Evolutionary conservation across 108 stramenopile genomes (phyloP), one percentile per base, ranked within the genome.

Genomic region (Stephanodiscus minutulus): DNA sequence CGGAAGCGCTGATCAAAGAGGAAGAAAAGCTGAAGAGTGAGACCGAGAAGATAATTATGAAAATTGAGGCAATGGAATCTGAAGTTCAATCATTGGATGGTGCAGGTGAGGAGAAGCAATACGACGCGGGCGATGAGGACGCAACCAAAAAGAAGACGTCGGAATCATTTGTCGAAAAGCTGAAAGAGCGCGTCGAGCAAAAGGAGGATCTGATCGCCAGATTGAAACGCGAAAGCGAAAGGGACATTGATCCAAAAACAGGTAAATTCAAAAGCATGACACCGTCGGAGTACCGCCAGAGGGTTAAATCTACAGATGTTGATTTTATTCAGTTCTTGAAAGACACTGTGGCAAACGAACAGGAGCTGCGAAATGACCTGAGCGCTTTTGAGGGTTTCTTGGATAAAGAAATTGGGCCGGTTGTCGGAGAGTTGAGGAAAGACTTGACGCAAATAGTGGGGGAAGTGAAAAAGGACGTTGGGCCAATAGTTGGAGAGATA

Each of bases 231-330:
- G 35, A 72, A 49, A 77, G 76, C 44, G 57, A 58, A 33, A 56
- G 29, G 25, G 71, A 73, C 29, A 39, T 76, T 17, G 81, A 82
- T 57, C 81, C 81, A 9, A 70, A 66, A 54, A 82, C 81, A 13
- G 81, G 81, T 18, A 77, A 82, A 47, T 82, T 82, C 56, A 77
- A 73, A 22, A 64, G 61, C 44, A 77, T 82, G 81, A 60, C 71
- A n/a, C 48, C 64, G 41, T 18, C 46, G 20, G 81, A 82, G 12
- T 82, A 72, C 48, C 56, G 60, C 27, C 46, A 77, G 17, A 76
- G 70, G 53, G 76, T 52, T 24, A 46, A 53, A 13, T 58, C 50
- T 27, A 72, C 49, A 8, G 76, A 82, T 58, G 54, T 66, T 12
- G 76, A 82, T 41, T 77, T 72, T 35, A 25, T 77, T 22, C 36